Conservation (phyloP, 2,329 filamentous ascomycete species). For the Akanthomyces lecanii region DNA sequence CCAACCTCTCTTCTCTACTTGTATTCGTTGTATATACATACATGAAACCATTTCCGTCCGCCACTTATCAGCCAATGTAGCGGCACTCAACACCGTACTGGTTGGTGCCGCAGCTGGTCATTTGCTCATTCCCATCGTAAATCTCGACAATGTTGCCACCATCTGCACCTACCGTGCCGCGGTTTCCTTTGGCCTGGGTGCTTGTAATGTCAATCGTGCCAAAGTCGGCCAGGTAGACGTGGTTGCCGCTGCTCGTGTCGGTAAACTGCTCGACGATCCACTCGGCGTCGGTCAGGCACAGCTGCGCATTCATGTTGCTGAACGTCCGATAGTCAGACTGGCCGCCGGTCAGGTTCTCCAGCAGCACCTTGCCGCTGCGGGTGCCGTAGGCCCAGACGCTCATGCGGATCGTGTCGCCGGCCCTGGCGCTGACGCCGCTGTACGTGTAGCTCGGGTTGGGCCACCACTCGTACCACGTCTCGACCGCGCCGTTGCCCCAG, state of each 20-base stretch:
- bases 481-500: conserved; percentile 29
- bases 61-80: neutral
- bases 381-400: conserved; percentile 22
- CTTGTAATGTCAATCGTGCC: conserved; percentile 15
- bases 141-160: conserved; percentile 8
- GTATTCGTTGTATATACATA: neutral
- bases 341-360: conserved; percentile 46
- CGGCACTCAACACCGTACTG: neutral
- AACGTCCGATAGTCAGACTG: conserved; percentile 47
- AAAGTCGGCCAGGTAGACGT: conserved; percentile 14
- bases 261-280: conserved; percentile 50
- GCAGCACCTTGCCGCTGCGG: conserved; percentile 20
- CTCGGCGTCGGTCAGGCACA: conserved; percentile 52
- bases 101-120: conserved; percentile 8
- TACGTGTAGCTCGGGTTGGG: conserved; percentile 36
- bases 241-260: conserved; percentile 21
- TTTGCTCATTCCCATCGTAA: neutral
- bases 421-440: conserved; percentile 22
- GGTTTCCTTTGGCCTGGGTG: conserved; percentile 18
- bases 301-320: conserved; percentile 22
- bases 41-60: too few species aligned
- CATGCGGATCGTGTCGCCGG: conserved; percentile 24
- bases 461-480: conserved; percentile 41
- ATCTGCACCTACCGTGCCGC: conserved; percentile 23
- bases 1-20: neutral